Percentiles rank a stretch among this genome's conserved stretches.
Evolutionary conservation across 805 yeast genomes (phyloP).

Genomic region (Teunomyces kruisii): DNA sequence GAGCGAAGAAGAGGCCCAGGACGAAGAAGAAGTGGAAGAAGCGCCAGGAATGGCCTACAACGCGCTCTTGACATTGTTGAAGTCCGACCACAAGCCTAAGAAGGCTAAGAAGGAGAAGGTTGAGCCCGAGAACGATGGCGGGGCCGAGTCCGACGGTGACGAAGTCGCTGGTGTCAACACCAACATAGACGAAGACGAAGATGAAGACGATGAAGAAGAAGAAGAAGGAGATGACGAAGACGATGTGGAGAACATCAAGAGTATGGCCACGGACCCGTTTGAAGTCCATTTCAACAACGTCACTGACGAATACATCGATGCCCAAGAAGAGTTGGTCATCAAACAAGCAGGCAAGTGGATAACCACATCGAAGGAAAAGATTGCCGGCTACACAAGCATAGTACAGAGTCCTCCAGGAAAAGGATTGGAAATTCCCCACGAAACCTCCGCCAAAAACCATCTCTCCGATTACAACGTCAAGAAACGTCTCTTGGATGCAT

Average conservation of each 20-base stretch:
- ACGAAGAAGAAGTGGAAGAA: constrained; percentile 15
- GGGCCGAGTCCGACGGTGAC: constrained; percentile 12
- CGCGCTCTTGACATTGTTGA: constrained; percentile 64
- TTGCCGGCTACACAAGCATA: constrained; percentile 26
- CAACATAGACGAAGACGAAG: constrained; percentile 18
- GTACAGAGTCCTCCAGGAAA: constrained; percentile 35
- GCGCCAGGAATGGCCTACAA: constrained; percentile 53
- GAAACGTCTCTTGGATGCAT: constrained; percentile 26
- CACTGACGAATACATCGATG: constrained; percentile 35
- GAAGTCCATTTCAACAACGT: constrained; percentile 69
- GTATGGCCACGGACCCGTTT: constrained; percentile 62
- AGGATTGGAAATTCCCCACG: constrained; percentile 11
- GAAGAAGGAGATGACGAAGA: constrained; percentile 19
- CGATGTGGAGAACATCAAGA: constrained; percentile 39
- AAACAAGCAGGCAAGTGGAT: constrained; percentile 30
- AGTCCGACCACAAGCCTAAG: constrained; percentile 38
- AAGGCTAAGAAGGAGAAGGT: constrained; percentile 11
- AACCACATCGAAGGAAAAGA: constrained; percentile 15
- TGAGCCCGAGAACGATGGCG: constrained; percentile 4
- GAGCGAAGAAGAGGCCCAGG: constrained; percentile 15
- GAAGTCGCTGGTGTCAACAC: constrained; percentile 29
- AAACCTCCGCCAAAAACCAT: constrained; percentile 3
- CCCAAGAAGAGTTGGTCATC: constrained; percentile 19
- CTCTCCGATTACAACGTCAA: constrained; percentile 19
- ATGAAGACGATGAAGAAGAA: constrained; percentile 21